A percentile compares a stretch with the other conserved stretches of the same genome.
Conservation (phyloP, 163 green algal species). For the Picocystis sp. region DNA sequence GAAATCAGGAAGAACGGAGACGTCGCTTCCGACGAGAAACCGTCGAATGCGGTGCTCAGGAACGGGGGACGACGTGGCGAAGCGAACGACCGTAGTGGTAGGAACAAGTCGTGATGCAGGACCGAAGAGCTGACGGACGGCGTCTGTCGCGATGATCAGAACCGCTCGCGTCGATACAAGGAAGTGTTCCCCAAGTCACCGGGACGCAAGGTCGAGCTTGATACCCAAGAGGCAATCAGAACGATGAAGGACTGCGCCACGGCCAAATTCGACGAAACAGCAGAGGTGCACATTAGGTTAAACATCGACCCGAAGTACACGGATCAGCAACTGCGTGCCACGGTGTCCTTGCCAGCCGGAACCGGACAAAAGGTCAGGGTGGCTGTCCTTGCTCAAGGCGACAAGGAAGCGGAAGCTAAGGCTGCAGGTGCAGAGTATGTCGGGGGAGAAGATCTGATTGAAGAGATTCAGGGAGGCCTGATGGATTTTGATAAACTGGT, state of each 20-base stretch:
- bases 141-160: no score
- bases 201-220: no score
- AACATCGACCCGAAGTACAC: constrained; percentile 70
- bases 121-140: no score
- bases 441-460: constrained; percentile 83
- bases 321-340: constrained; percentile 96
- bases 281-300: constrained; percentile 76
- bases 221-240: no score
- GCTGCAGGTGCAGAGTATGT: constrained; percentile 79
- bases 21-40: no score
- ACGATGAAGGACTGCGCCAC: constrained; percentile 12
- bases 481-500: constrained; percentile 99
- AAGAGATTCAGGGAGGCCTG: constrained; percentile 80
- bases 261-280: constrained; percentile 86
- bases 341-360: constrained; percentile 74
- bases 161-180: no score
- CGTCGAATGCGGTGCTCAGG: no score
- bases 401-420: constrained; percentile 69
- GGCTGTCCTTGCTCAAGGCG: constrained; percentile 71
- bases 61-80: no score
- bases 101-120: no score
- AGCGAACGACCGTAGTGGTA: no score
- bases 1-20: no score
- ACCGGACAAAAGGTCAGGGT: constrained; percentile 76
- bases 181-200: no score